These are phyloP conservation scores for Peronospora destructor DNA, from an alignment of 352 stramenopile species.

Conservation along the genomic window DNA sequence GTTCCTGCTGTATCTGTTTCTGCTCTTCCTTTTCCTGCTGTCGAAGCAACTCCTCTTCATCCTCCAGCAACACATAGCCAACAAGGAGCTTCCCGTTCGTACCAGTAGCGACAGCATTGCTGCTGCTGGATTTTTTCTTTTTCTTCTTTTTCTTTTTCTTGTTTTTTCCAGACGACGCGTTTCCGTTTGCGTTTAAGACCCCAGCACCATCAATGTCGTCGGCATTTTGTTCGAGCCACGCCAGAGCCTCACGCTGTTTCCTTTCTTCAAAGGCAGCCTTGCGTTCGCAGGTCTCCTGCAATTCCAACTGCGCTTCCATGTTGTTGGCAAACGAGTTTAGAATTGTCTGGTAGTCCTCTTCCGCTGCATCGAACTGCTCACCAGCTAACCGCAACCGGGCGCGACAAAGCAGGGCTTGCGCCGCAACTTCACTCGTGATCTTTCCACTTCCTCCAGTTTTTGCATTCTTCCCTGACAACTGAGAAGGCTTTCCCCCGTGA, in stretches of 20 bases:
- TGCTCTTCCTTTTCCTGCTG: slow-evolving; percentile 19
- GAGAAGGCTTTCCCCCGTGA: slow-evolving; percentile 9
- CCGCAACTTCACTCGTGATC: slow-evolving; percentile 50
- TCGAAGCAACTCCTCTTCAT: slow-evolving; percentile 34
- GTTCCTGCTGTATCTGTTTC: slow-evolving; percentile 11
- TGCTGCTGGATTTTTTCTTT: slow-evolving; percentile 38
- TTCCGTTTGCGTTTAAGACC: slow-evolving; percentile 17
- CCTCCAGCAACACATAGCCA: slow-evolving; percentile 39
- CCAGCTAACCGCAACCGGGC: slow-evolving; percentile 39
- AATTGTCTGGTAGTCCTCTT: slow-evolving; percentile 57
- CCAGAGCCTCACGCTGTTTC: slow-evolving; percentile 41
- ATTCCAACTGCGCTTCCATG: slow-evolving; percentile 73
- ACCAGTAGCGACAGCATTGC: slow-evolving; percentile 1
- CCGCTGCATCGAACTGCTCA: slow-evolving; percentile 51
- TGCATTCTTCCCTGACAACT: slow-evolving; percentile 9
- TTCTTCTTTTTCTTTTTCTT: slow-evolving; percentile 78
- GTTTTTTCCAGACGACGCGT: slow-evolving; percentile 27
- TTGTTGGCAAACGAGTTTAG: slow-evolving; percentile 55
- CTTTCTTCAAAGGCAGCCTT: slow-evolving; percentile 34
- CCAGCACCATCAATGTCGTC: slow-evolving; percentile 25
- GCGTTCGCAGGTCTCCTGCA: slow-evolving; percentile 46
- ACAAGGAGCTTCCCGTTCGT: slow-evolving; percentile 11
- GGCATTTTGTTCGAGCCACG: slow-evolving; percentile 46
- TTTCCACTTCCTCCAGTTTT: slow-evolving; percentile 25
- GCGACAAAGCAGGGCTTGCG: slow-evolving; percentile 45